Base-by-base conservation (phyloP, 768 basidiomycete species). In the Mycena belliarum region DNA sequence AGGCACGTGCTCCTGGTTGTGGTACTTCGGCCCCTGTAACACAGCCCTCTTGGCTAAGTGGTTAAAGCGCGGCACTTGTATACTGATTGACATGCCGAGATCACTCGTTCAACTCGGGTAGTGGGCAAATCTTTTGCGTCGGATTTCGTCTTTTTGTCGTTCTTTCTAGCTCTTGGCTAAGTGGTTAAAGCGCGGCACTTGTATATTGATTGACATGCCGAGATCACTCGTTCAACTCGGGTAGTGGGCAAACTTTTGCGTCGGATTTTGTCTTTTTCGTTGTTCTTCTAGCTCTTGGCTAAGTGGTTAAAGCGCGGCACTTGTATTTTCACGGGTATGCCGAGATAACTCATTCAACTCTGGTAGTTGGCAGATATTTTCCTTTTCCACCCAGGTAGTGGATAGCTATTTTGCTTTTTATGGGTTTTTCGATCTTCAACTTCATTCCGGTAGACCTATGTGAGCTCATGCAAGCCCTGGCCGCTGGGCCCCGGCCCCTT, bases 311-410 rank as follows among this genome's bases (percentile, higher is more conserved):
- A 10, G 12, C 16, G 15, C 35, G 7, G 29, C 29, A 32, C 12
- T 32, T 12, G 18, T n/a, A 38, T 38, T 16, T 38, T n/a, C 16
- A 38, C 20, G 2, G 37, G 10, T n/a, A 38, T 38, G 37, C 37
- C 37, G 37, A 38, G 37, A 38, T 38, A 16, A 38, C 37, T 38
- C 37, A n/a, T 47, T 47, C 29, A 32, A 33, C 18, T 49, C 55
- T 46, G 55, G 47, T 56, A 56, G 55, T 49, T 38, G 55, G 55
- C 55, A 56, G n/a, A n/a, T n/a, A n/a, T n/a, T n/a, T n/a, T n/a
- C n/a, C n/a, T n/a, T n/a, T n/a, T n/a, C n/a, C n/a, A n/a, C n/a
- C n/a, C n/a, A n/a, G n/a, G n/a, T n/a, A n/a, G n/a, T n/a, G n/a
- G n/a, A n/a, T n/a, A n/a, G n/a, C n/a, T n/a, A n/a, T n/a, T n/a